phyloP scores from a whole-genome alignment of 495 filamentous ascomycete genomes.

The Aspergillus affinis region DNA sequence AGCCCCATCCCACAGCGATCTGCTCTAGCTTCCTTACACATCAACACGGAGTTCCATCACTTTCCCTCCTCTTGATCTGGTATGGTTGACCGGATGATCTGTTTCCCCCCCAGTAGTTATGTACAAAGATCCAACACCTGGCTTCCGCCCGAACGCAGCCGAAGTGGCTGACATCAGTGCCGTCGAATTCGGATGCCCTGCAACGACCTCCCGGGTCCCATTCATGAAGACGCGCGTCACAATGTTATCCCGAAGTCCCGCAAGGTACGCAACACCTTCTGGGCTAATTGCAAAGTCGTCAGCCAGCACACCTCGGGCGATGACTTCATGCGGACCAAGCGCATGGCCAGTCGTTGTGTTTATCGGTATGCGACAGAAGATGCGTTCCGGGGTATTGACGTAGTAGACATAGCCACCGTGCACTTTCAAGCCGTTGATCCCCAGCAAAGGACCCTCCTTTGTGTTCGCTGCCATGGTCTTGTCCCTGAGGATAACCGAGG shows the following conservation, averaged over 20 bases:
- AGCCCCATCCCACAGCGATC: too few species aligned
- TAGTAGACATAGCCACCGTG: constrained; percentile 35
- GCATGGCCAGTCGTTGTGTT: constrained; percentile 19
- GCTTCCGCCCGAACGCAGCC: neutral
- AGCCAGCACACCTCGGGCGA: constrained; percentile 4
- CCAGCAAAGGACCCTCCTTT: constrained; percentile 21
- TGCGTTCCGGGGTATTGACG: constrained; percentile 26
- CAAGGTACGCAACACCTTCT: constrained; percentile 7
- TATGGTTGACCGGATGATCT: constrained; percentile 4
- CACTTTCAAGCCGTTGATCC: constrained; percentile 34
- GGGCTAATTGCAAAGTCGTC: constrained; percentile 16
- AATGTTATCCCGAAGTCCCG: constrained; percentile 5
- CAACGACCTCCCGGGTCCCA: neutral
- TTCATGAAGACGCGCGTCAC: constrained; percentile 1
- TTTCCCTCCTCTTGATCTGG: constrained; percentile 17
- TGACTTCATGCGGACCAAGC: constrained; percentile 8
- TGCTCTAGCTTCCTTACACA: too few species aligned
- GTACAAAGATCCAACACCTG: constrained; percentile 5
- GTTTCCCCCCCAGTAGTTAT: constrained; percentile 15
- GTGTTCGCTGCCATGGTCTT: constrained; percentile 37
- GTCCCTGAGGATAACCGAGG: constrained; percentile 32
- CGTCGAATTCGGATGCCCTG: neutral
- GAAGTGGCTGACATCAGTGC: neutral
- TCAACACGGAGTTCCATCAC: neutral
- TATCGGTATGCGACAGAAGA: constrained; percentile 33